Evolutionary conservation across 2,329 filamentous ascomycete genomes (phyloP).

Genomic region (Aspergillus sp.): DNA sequence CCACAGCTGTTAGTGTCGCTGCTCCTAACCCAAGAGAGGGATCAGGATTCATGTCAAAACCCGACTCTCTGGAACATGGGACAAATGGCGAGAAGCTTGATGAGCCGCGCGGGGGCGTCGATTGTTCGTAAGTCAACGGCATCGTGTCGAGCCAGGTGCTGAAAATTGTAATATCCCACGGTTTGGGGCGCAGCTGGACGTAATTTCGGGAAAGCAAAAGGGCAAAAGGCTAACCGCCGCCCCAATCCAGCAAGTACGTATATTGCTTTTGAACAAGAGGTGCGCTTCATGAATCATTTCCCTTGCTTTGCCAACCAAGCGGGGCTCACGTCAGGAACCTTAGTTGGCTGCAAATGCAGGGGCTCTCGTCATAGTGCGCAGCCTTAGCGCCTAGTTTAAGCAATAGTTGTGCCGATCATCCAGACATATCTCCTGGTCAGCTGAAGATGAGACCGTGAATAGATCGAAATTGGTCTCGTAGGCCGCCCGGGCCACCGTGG

Average conservation of each 20-base stretch:
- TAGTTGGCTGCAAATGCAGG: background rate
- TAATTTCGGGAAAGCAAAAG: background rate
- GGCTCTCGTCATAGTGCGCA: background rate
- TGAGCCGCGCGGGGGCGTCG: background rate
- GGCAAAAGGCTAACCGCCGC: background rate
- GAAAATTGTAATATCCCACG: background rate
- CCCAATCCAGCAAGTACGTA: slow-evolving; percentile 4
- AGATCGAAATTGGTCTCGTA: background rate
- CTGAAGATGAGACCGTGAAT: background rate
- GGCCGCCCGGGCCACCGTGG: background rate
- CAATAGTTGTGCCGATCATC: background rate
- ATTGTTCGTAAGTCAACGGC: background rate
- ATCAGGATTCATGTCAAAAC: background rate
- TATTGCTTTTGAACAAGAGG: slow-evolving; percentile 11
- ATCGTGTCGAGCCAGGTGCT: too few relatives aligned
- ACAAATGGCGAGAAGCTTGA: slow-evolving; percentile 10
- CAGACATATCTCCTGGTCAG: background rate
- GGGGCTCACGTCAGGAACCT: background rate
- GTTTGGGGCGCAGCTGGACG: background rate
- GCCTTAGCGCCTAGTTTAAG: background rate
- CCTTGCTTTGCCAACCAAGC: background rate
- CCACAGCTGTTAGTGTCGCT: background rate
- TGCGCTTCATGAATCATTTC: background rate
- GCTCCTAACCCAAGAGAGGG: background rate
- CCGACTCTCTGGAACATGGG: slow-evolving; percentile 18